Evolutionary conservation across 2,329 filamentous ascomycete genomes (phyloP).

Genomic region (Huntiella decipiens): DNA sequence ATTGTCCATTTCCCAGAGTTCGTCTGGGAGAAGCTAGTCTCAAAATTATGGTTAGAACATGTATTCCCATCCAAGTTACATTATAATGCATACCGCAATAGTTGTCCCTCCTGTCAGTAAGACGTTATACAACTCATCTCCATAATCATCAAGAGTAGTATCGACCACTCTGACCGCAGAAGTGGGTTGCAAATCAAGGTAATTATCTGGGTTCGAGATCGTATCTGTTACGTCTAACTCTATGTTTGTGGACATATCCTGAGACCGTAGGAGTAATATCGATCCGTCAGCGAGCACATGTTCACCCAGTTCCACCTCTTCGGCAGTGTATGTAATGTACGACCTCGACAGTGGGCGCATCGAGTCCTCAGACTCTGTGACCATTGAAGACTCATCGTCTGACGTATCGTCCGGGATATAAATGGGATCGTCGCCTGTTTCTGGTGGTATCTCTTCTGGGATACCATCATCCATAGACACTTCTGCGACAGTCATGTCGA

Average conservation of each 20-base stretch:
- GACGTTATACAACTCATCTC: neutral
- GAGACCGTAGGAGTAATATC: slow-evolving; percentile 4
- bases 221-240: slow-evolving; percentile 26
- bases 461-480: too few relatives aligned
- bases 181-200: neutral
- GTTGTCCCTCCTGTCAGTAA: neutral
- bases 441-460: too few relatives aligned
- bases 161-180: neutral
- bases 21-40: neutral
- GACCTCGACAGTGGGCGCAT: too few relatives aligned
- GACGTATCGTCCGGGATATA: too few relatives aligned
- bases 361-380: too few relatives aligned
- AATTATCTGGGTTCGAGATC: neutral
- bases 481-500: too few relatives aligned
- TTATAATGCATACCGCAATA: neutral
- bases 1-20: neutral
- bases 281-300: slow-evolving; percentile 4
- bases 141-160: neutral
- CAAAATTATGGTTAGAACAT: neutral
- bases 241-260: slow-evolving; percentile 15
- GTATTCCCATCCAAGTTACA: neutral
- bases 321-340: too few relatives aligned
- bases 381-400: too few relatives aligned
- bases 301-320: neutral
- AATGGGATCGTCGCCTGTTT: too few relatives aligned